Evolutionary conservation across 2,329 filamentous ascomycete genomes (phyloP).

Genomic region (Colletotrichum graminicola): DNA sequence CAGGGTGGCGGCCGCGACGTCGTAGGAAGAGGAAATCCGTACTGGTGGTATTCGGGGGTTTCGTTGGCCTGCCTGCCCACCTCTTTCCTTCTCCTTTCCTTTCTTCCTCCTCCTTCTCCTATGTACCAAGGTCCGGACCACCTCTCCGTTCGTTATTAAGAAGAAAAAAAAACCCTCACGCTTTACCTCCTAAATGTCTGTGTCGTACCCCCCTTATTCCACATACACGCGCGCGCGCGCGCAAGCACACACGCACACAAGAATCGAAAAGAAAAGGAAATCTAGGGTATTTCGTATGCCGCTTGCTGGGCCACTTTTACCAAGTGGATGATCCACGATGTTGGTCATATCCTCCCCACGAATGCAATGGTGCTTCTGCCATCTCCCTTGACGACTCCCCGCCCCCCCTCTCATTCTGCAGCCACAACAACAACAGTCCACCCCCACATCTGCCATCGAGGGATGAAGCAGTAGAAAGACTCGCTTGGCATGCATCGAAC

Average conservation of each 20-base stretch:
- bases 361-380: background rate
- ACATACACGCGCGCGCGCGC: background rate
- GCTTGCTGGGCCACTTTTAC: constrained; percentile 22
- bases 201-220: background rate
- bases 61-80: background rate
- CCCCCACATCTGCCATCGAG: background rate
- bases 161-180: no score
- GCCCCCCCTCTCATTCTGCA: background rate
- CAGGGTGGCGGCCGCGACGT: background rate
- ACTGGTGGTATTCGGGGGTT: background rate
- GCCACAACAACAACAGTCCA: background rate
- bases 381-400: background rate
- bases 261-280: constrained; percentile 26
- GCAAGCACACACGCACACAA: background rate
- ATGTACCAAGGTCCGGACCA: constrained; percentile 5
- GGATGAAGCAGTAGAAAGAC: background rate
- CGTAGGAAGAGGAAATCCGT: background rate
- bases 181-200: background rate
- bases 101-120: background rate
- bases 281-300: constrained; percentile 41
- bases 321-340: constrained; percentile 11
- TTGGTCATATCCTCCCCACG: background rate
- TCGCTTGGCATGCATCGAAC: background rate
- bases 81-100: background rate
- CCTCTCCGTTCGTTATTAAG: background rate